These are phyloP conservation scores for Umbelopsis isabellina DNA, from an alignment of 192 early-diverging fungal genomes.

Conservation along the genomic window DNA sequence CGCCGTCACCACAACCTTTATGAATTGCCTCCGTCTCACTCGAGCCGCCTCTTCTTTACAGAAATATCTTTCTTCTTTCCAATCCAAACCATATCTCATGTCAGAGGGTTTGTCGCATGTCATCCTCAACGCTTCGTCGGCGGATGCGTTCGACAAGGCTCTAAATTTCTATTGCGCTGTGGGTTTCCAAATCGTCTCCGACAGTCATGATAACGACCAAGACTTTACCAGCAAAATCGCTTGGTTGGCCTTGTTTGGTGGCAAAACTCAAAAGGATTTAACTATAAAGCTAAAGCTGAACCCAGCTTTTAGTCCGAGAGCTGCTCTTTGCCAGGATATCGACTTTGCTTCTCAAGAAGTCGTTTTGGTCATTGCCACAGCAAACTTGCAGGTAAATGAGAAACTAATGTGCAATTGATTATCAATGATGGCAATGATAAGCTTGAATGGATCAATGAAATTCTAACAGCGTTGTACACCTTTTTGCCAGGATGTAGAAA, in stretches of 20 bases:
- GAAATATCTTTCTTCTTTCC: neutral
- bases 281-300: conserved; percentile 13
- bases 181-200: conserved; percentile 31
- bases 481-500: conserved; percentile 38
- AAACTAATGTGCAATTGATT: neutral
- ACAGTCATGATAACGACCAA: conserved; percentile 3
- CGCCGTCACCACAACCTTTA: neutral
- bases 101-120: conserved; percentile 35
- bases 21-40: neutral
- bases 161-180: conserved; percentile 32
- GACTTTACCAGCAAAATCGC: neutral
- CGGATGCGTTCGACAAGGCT: conserved; percentile 14
- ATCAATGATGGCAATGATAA: neutral
- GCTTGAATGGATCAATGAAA: neutral
- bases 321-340: neutral
- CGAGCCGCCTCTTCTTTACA: neutral
- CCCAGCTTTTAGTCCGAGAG: neutral
- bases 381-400: conserved; percentile 26
- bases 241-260: conserved; percentile 8
- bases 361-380: conserved; percentile 11
- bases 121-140: conserved; percentile 21
- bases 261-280: conserved; percentile 14
- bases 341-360: conserved; percentile 25
- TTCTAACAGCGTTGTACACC: neutral
- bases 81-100: conserved; percentile 16